phyloP scores from a whole-genome alignment of 1,139 yeast species.

The Citeromyces hawaiiensis region DNA sequence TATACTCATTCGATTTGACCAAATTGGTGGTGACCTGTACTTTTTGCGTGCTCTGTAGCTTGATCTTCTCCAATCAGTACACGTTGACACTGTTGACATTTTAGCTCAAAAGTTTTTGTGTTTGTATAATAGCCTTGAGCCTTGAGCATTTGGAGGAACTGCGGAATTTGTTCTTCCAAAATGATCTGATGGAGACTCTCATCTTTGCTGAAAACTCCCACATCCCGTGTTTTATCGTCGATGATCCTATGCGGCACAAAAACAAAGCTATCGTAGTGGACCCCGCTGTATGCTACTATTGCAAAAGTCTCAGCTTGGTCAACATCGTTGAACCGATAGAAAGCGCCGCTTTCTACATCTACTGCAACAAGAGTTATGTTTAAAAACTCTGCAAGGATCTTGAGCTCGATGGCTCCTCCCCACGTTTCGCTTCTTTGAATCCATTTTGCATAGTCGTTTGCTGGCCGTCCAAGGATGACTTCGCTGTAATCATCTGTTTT shows the following conservation, averaged over 20 bases:
- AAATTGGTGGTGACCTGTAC: conserved; percentile 50
- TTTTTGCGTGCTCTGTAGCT: conserved; percentile 53
- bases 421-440: conserved; percentile 48
- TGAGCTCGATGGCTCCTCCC: conserved; percentile 83
- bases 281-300: conserved; percentile 52
- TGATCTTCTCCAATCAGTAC: conserved; percentile 52
- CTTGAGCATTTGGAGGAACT: conserved; percentile 33
- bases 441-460: conserved; percentile 44
- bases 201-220: conserved; percentile 9
- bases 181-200: background rate
- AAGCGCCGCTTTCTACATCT: conserved; percentile 53
- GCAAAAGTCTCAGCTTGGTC: conserved; percentile 28
- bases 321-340: conserved; percentile 38
- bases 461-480: conserved; percentile 35
- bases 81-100: conserved; percentile 44
- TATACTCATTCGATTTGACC: conserved; percentile 31
- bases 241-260: conserved; percentile 12
- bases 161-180: conserved; percentile 23
- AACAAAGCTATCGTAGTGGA: conserved; percentile 60
- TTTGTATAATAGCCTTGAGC: conserved; percentile 51
- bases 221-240: conserved; percentile 14
- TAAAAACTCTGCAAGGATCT: conserved; percentile 45
- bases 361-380: conserved; percentile 43
- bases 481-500: conserved; percentile 33
- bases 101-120: conserved; percentile 43